These are phyloP conservation scores for Starmerella etchellsii DNA, from an alignment of 805 yeast species.

Conservation along the genomic window DNA sequence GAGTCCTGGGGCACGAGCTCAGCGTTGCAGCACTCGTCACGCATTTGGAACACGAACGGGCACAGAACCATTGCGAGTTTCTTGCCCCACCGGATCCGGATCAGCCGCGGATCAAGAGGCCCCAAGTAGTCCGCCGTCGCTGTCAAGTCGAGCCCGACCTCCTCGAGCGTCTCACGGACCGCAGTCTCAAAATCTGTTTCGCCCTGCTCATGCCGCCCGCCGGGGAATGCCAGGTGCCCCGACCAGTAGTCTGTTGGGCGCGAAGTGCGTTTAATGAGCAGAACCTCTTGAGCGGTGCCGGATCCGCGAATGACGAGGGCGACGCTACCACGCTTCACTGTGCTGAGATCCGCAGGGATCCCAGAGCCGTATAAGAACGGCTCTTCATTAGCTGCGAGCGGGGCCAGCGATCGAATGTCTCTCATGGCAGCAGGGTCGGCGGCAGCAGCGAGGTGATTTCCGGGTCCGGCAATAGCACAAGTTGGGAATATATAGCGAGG, in stretches of 20 bases:
- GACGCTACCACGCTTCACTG: slow-evolving; percentile 5
- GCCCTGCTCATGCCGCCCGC: slow-evolving; percentile 29
- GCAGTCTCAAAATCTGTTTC: slow-evolving; percentile 28
- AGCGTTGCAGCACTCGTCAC: slow-evolving; percentile 14
- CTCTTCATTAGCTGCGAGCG: not conserved
- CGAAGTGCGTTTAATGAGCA: slow-evolving; percentile 29
- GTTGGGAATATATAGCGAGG: not conserved
- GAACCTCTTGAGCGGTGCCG: slow-evolving; percentile 22
- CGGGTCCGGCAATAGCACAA: too few relatives aligned
- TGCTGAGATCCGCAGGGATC: slow-evolving; percentile 3
- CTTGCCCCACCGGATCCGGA: slow-evolving; percentile 27
- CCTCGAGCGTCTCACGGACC: slow-evolving; percentile 29
- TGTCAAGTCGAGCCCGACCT: slow-evolving; percentile 29
- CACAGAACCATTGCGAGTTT: slow-evolving; percentile 26
- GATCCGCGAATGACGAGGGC: slow-evolving; percentile 5
- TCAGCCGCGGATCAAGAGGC: slow-evolving; percentile 27
- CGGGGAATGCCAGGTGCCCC: slow-evolving; percentile 32
- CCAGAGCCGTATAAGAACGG: slow-evolving; percentile 2
- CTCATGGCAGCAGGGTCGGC: too few relatives aligned
- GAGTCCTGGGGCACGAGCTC: slow-evolving; percentile 23
- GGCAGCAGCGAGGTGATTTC: too few relatives aligned
- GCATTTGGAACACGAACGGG: slow-evolving; percentile 27
- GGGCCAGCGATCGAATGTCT: not conserved
- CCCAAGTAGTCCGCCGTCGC: slow-evolving; percentile 25
- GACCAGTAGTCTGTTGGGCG: slow-evolving; percentile 31